Base-by-base conservation (phyloP, 352 stramenopile genomes). In the Pythium graminicola region DNA sequence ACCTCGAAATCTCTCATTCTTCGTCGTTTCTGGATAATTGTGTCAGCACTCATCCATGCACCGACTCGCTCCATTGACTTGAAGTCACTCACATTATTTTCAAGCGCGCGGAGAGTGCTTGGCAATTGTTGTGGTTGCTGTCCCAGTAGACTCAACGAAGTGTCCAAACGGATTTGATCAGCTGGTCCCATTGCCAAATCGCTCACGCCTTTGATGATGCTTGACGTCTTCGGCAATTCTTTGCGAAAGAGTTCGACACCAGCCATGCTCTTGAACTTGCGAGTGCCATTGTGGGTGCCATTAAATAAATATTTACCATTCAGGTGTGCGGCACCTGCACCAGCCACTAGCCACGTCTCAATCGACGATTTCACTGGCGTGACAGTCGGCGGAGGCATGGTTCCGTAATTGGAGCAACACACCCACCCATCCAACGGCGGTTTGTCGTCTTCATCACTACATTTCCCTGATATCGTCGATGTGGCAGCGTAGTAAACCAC, bases 231-330 rank as follows among this genome's bases (percentile, higher is more conserved):
- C 17, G 69, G 66, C 0, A 90, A 44, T 33, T 65, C 60, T 27
- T 89, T 91, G 4, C 81, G 72, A 53, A 91, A 91, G 4, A 91
- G 64, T 47, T 91, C 81, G 6, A 89, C 62, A 0, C 81, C 81
- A 22, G 65, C 50, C 0, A 77, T 49, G 7, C 70, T 85, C 57
- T 83, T 91, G 54, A 89, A 91, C 50, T 69, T 79, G 16, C 47
- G 35, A 4, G 67, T 71, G 11, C 54, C 42, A 22, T 86, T 73
- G 40, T 86, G 76, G 0, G 65, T 47, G n/a, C 81, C 81, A 41
- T 44, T 81, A 4, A 72, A 56, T 22, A 91, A 67, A 39, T 87
- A 89, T 11, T 73, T 75, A 3, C 76, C 76, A 42, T 91, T 91
- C 3, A 89, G 44, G 44, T 82, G 66, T 0, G 50, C 53, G 1